Evolutionary conservation across 441 rosid species (phyloP).

Genomic region (Manihot esculenta): DNA sequence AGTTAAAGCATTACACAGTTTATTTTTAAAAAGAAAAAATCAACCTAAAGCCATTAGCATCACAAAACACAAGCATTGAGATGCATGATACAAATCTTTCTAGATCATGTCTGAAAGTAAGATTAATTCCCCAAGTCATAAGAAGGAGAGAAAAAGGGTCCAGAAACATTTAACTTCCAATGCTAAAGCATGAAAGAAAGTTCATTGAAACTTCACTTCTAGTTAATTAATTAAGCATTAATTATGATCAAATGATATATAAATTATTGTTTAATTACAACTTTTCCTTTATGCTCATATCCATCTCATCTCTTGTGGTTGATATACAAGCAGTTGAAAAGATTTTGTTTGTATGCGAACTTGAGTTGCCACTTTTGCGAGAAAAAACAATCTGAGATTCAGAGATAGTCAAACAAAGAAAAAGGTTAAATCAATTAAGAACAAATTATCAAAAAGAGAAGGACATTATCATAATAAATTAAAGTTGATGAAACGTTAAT

Average conservation of each 20-base stretch:
- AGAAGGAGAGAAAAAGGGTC: too few relatives aligned
- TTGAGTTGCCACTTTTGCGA: not conserved
- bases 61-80: too few relatives aligned
- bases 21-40: not conserved
- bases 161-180: not conserved
- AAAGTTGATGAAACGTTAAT: not conserved
- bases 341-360: not conserved
- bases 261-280: not conserved
- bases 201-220: not conserved
- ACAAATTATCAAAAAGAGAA: not conserved
- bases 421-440: too few relatives aligned
- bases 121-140: too few relatives aligned
- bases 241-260: not conserved
- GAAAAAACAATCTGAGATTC: not conserved
- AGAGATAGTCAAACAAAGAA: not conserved
- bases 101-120: not conserved
- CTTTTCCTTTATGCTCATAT: not conserved
- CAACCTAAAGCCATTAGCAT: not conserved
- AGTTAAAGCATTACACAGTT: not conserved
- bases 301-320: not conserved
- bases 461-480: not conserved
- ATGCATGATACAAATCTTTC: not conserved
- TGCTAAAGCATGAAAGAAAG: not conserved
- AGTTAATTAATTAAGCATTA: not conserved
- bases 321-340: not conserved